Base-by-base conservation (phyloP, 345 rosid species). In the Rubroshorea leprosula region DNA sequence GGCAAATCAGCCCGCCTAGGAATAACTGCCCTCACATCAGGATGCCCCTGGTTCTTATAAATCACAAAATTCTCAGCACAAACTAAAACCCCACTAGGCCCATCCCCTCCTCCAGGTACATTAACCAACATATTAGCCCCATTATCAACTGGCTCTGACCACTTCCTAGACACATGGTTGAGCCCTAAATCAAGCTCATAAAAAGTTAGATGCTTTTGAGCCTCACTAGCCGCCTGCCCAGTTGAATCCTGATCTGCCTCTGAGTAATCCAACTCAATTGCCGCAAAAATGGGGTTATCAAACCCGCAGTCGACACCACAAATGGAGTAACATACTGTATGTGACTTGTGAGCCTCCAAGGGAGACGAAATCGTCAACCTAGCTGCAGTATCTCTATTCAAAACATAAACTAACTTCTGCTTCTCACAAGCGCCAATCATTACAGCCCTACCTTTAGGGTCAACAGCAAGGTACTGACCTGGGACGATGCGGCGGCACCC, bases 111-210 rank as follows among this genome's bases (percentile, higher is more conserved):
- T 52, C 99, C 99, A n/a, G 99, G 99, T 8, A 93, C 99, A 0
- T 94, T 89, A 66, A 93, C 97, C 47, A 93, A 86, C 96, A 89
- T 75, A 61, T 93, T 89, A 6, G 99, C 99, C n/a, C 94, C 99
- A 55, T 88, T 91, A 56, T 93, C 97, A 57, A 93, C 97, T 1
- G 83, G 79, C 46, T 93, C 97, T 0, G 97, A 87, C 97, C 99
- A 93, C 65, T 89, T 93, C 62, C 99, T 73, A 19, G 99, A 93
- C 0, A 93, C 99, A 61, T 93, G 99, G 57, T 93, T 93, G 62
- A 93, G 94, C 58, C 97, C 86, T 72, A 92, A 72, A 82, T 93
- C 97, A 16, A 93, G 94, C 76, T 89, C 99, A 31, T 87, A 93
- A 63, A 89, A 89, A 0, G 97, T 93, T 78, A 93, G 74, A 56